Percentiles rank a stretch among this genome's conserved stretches.
These are phyloP conservation scores for Austroboletus novae-zelandiae DNA, from an alignment of 1,284 basidiomycete species.

Conservation along the genomic window DNA sequence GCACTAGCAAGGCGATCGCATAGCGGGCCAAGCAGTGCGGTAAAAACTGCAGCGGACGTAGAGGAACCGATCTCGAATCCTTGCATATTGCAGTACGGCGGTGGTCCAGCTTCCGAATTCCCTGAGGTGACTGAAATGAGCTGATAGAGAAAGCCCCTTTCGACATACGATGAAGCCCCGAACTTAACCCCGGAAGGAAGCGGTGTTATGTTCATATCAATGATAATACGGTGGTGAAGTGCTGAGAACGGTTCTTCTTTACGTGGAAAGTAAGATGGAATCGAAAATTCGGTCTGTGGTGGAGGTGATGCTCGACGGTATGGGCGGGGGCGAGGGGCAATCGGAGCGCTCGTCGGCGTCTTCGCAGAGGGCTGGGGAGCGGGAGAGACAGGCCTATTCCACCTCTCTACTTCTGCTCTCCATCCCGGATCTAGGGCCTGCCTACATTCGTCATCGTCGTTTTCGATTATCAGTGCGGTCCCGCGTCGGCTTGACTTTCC, in stretches of 20 bases:
- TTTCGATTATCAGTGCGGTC: constrained; percentile 29
- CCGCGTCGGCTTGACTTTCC: constrained; percentile 5
- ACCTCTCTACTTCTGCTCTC: constrained; percentile 34
- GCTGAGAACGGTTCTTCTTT: constrained; percentile 3
- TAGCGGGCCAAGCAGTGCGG: constrained; percentile 40
- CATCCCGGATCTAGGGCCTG: constrained; percentile 43
- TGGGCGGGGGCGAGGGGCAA: constrained; percentile 11
- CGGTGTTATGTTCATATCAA: constrained; percentile 50
- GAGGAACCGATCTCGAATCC: constrained; percentile 42
- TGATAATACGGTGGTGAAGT: constrained; percentile 28
- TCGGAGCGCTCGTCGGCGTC: not conserved
- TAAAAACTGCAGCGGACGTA: constrained; percentile 39
- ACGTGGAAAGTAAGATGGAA: constrained; percentile 16
- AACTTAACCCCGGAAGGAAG: constrained; percentile 53
- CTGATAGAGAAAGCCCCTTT: constrained; percentile 55
- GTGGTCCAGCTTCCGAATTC: constrained; percentile 22
- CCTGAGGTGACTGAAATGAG: constrained; percentile 41
- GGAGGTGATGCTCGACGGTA: constrained; percentile 14
- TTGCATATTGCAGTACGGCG: constrained; percentile 31
- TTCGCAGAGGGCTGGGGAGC: constrained; percentile 12
- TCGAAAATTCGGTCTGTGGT: constrained; percentile 11
- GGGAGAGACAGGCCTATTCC: constrained; percentile 25
- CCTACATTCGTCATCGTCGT: constrained; percentile 44
- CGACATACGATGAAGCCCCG: constrained; percentile 47
- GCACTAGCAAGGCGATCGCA: constrained; percentile 43